phyloP scores from a whole-genome alignment of 495 filamentous ascomycete species.

The Extremus antarcticus region DNA sequence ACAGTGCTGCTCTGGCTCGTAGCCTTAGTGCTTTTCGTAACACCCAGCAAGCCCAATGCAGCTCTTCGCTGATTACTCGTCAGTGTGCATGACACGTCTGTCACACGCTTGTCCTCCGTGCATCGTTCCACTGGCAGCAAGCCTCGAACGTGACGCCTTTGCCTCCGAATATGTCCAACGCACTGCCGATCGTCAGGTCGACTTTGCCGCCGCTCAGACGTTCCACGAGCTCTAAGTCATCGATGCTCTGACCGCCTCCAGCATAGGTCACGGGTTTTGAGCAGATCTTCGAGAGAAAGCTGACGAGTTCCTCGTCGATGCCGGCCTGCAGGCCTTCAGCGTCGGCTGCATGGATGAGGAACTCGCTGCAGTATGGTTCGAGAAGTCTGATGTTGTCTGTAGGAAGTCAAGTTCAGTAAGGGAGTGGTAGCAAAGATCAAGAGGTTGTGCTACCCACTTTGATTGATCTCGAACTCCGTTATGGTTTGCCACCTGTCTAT shows the following conservation, averaged over 20 bases:
- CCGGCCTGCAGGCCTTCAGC: slow-evolving; percentile 86
- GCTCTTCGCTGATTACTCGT: no score
- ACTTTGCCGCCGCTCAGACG: slow-evolving; percentile 65
- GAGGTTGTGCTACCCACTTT: slow-evolving; percentile 47
- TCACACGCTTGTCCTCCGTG: background rate
- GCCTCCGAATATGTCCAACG: slow-evolving; percentile 90
- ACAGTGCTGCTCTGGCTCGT: no score
- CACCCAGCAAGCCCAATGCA: no score
- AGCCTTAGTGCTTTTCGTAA: no score
- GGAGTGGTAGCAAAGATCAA: background rate
- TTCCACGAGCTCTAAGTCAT: slow-evolving; percentile 72
- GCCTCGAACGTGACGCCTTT: slow-evolving; percentile 73
- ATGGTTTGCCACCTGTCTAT: slow-evolving; percentile 99
- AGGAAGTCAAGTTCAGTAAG: background rate
- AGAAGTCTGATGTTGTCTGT: slow-evolving; percentile 66
- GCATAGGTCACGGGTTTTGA: slow-evolving; percentile 90
- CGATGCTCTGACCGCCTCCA: slow-evolving; percentile 70
- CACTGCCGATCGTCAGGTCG: slow-evolving; percentile 92
- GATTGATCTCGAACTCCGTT: slow-evolving; percentile 85
- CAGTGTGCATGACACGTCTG: background rate
- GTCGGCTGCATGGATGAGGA: slow-evolving; percentile 97
- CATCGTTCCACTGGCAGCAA: slow-evolving; percentile 73
- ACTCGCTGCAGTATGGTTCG: slow-evolving; percentile 87
- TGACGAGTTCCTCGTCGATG: slow-evolving; percentile 76
- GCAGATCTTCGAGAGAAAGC: slow-evolving; percentile 69